Conservation (phyloP, 108 stramenopile genomes). For the Cyclotella sp. region DNA sequence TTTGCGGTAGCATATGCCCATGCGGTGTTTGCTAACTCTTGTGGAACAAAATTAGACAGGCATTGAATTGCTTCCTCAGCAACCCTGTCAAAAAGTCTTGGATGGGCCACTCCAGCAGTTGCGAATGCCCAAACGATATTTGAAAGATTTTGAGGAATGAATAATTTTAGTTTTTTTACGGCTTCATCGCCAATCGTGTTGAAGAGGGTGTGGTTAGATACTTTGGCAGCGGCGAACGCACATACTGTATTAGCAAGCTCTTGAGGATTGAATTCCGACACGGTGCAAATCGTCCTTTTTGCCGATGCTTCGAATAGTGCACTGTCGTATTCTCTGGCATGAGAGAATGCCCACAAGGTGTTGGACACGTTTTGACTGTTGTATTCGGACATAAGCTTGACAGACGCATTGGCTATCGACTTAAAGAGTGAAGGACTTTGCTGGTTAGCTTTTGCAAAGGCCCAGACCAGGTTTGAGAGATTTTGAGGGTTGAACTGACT, state of each 20-base stretch:
- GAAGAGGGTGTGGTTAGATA: constrained; percentile 15
- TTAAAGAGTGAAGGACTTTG: background rate
- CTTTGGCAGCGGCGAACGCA: background rate
- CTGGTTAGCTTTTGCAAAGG: constrained; percentile 17
- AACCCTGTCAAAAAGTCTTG: constrained; percentile 17
- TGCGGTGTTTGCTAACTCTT: constrained; percentile 15
- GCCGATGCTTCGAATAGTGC: constrained; percentile 6
- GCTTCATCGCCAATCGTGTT: constrained; percentile 12
- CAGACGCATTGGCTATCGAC: background rate
- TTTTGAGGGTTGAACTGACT: constrained; percentile 19
- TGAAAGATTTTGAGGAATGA: constrained; percentile 21
- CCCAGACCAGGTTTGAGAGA: constrained; percentile 8
- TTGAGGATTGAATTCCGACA: constrained; percentile 2
- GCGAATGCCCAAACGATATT: constrained; percentile 15
- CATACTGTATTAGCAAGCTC: background rate
- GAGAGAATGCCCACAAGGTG: constrained; percentile 16
- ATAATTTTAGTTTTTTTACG: background rate
- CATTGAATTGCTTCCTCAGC: constrained; percentile 6
- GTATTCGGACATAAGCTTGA: background rate
- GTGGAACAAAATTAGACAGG: constrained; percentile 7
- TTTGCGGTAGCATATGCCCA: constrained; percentile 19
- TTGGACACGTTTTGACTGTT: constrained; percentile 14
- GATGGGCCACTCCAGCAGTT: constrained; percentile 7
- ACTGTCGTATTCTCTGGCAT: background rate
- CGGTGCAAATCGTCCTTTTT: background rate